A percentile compares a stretch with the other conserved stretches of the same genome.
Conservation (phyloP, 257 asterid species). For the Fraxinus americana region DNA sequence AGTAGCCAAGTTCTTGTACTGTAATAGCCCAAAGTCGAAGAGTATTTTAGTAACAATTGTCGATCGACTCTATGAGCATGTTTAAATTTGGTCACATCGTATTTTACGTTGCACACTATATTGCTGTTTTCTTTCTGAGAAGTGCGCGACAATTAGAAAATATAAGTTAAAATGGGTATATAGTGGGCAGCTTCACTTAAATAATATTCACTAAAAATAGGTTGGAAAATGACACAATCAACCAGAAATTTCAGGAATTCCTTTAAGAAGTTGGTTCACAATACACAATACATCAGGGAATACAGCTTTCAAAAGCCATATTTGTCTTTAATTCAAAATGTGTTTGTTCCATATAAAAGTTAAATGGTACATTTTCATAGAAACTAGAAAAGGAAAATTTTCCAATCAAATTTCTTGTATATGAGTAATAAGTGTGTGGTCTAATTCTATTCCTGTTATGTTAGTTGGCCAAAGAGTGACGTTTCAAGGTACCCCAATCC, state of each 20-base stretch:
- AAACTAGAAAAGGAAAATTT: constrained; percentile 26
- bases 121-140: neutral
- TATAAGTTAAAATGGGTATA: neutral
- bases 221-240: constrained; percentile 31
- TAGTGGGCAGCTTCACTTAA: neutral
- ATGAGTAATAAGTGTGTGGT: constrained; percentile 19
- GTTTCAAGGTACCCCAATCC: constrained; percentile 44
- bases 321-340: constrained; percentile 30
- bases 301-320: constrained; percentile 32
- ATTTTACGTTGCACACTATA: neutral
- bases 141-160: neutral
- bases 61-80: too few species aligned
- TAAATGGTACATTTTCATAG: constrained; percentile 2
- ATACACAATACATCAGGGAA: neutral
- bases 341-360: constrained; percentile 3
- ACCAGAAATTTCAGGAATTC: constrained; percentile 27
- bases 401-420: constrained; percentile 15
- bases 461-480: constrained; percentile 26
- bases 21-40: neutral
- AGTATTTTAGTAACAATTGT: neutral
- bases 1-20: too few species aligned
- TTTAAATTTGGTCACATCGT: neutral
- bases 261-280: constrained; percentile 7
- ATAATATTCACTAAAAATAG: constrained; percentile 7
- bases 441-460: constrained; percentile 27